Percentiles rank a stretch among this genome's conserved stretches.
Evolutionary conservation across 257 asterid genomes (phyloP).

Genomic region (Solanum okadae): DNA sequence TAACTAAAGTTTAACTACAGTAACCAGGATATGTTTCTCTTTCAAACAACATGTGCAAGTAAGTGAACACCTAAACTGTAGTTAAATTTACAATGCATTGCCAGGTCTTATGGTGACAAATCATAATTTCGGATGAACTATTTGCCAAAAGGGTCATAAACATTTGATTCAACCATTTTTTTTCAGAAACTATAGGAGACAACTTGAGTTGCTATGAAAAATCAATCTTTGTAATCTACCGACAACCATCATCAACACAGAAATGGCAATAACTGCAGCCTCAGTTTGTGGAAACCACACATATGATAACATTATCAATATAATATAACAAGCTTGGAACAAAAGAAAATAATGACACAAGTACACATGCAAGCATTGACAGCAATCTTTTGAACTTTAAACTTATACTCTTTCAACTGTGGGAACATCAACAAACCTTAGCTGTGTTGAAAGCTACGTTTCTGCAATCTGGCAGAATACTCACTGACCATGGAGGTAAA

Average conservation of each 20-base stretch:
- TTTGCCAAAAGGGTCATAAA: neutral
- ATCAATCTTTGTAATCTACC: neutral
- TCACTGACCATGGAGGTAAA: slow-evolving; percentile 94
- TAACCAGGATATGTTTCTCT: neutral
- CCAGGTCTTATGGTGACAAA: neutral
- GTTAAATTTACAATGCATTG: neutral
- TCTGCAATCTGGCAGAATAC: slow-evolving; percentile 84
- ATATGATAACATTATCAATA: neutral
- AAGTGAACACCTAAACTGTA: neutral
- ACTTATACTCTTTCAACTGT: neutral
- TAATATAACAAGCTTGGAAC: neutral
- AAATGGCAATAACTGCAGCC: neutral
- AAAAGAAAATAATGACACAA: neutral
- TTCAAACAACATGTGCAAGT: neutral
- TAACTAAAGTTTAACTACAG: neutral
- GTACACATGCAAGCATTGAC: neutral
- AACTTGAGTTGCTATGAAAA: neutral
- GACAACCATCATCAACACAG: neutral
- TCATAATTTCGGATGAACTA: neutral
- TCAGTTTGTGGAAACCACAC: neutral
- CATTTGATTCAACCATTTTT: neutral
- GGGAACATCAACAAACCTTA: slow-evolving; percentile 34
- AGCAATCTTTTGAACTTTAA: neutral
- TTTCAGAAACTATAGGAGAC: neutral
- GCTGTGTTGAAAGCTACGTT: slow-evolving; percentile 69